Evolutionary conservation across 2,329 filamentous ascomycete genomes (phyloP), one percentile per base, ranked within the genome.

Genomic region (Neofusicoccum kwambonambiense): DNA sequence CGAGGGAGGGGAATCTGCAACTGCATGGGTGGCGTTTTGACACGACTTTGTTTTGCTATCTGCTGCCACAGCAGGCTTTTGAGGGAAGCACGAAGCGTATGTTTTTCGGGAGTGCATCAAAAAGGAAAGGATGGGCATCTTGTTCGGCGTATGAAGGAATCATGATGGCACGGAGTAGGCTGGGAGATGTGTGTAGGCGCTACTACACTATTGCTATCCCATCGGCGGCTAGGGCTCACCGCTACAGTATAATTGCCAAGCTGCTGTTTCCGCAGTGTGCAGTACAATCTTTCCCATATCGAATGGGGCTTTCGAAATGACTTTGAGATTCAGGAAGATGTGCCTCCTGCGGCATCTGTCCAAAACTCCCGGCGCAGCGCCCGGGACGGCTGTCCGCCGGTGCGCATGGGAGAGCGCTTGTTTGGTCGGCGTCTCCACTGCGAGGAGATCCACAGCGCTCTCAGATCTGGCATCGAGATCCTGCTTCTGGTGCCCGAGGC

Each of bases 21-120:
- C 17, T 49, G 56, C 56, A 60, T 60, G 44, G 19, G 3, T 31
- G 58, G 58, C 34, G 58, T 62, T 62, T 50, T n/a, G 31, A 27
- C 9, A 6, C 19, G 45, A 17, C 37, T 50, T 39, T 51, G n/a
- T 47, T 41, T 62, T 62, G 45, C 45, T 41, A 27, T 22, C 31
- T 47, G 56, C n/a, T 47, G 22, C 15, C 54, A 6, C 12, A 37
- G 56, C 41, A 37, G 56, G 56, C 42, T n/a, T 60, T 47, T 27
- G 27, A 37, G 41, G n/a, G 31, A n/a, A 34, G 4, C 8, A 47
- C 19, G 31, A 17, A 35, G 5, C 2, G 13, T 9, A 15, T 45
- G 34, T 37, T 37, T 60, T 19, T 6, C 15, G 56, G 19, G 22
- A 22, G 37, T 47, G 42, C 56, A 60, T 60, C 19, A 22, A 60